Evolutionary conservation across 306 rosid genomes (phyloP), one percentile per base, ranked within the genome.

Genomic region (Quercus berberidifolia): DNA sequence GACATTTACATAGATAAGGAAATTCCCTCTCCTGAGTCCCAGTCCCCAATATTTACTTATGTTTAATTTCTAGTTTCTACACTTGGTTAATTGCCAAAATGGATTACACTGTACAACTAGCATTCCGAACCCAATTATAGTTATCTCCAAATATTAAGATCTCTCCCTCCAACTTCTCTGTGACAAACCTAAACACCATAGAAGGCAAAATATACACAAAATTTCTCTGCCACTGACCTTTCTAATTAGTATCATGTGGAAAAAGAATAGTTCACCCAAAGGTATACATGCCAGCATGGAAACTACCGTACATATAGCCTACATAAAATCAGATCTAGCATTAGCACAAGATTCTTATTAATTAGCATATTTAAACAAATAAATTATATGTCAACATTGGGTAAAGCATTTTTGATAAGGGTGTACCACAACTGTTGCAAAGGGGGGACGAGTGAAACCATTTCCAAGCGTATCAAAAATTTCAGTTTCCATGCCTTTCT

Each of bases 271-370:
- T 87, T 94, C 99, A 43, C 97, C 83, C 89, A 94, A 55, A 60
- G 99, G 98, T 81, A 94, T 88, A 68, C 97, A 92, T 58, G 99
- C 99, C 83, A 94, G 88, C 85, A 94, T 56, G 78, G 99, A 94
- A 81, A 94, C 97, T 79, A 90, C 92, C 55, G 99, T 92, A 74
- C 97, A 92, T 60, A 94, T 54, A 28, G 89, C 97, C 99, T 94
- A 78, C 88, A 90, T 30, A 85, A 51, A 83, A 65, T 51, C 74
- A 85, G 55, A 76, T 51, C 68, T 38, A 75, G 71, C 26, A 74
- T 86, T 65, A 88, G 72, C 78, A 80, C 41, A 38, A 59, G 80
- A 76, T 79, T 82, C 82, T 71, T 73, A 38, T 74, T 55, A 18
- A 71, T 35, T 74, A n/a, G 74, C 74, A 77, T 74, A 55, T 18